Percentiles rank a stretch among this genome's conserved stretches.
These are phyloP conservation scores for Helianthus tuberosus DNA, from an alignment of 129 eudicot genomes.

Conservation along the genomic window DNA sequence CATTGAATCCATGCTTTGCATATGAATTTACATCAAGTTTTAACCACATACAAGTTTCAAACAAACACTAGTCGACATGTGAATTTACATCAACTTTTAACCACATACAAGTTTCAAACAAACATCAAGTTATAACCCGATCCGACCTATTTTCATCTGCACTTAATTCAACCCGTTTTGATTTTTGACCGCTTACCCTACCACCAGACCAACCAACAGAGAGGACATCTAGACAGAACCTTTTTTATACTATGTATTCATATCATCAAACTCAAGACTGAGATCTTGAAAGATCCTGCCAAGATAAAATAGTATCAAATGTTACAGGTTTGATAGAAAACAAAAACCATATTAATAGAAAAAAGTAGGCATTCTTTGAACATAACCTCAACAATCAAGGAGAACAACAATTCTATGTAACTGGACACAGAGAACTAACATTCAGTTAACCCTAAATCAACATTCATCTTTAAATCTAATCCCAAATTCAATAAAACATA, in stretches of 20 bases:
- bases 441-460: conserved; percentile 5
- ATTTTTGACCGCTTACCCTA: conserved; percentile 4
- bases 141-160: neutral
- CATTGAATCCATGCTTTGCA: too few relatives aligned
- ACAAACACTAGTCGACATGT: too few relatives aligned
- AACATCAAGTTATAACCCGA: neutral
- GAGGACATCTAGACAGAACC: conserved; percentile 40
- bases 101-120: too few relatives aligned
- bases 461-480: conserved; percentile 8
- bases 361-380: conserved; percentile 6
- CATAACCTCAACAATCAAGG: neutral
- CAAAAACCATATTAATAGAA: neutral
- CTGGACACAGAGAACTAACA: neutral
- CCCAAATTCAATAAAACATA: conserved; percentile 11
- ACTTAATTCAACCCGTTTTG: neutral
- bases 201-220: neutral
- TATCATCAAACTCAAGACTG: conserved; percentile 62
- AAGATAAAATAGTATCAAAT: neutral
- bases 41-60: too few relatives aligned
- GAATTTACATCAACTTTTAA: too few relatives aligned
- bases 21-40: too few relatives aligned
- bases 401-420: neutral
- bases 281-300: conserved; percentile 86
- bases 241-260: conserved; percentile 65
- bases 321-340: conserved; percentile 10